Evolutionary conservation across 2,329 filamentous ascomycete genomes (phyloP).

Genomic region (Beauveria scarabaeidicola): DNA sequence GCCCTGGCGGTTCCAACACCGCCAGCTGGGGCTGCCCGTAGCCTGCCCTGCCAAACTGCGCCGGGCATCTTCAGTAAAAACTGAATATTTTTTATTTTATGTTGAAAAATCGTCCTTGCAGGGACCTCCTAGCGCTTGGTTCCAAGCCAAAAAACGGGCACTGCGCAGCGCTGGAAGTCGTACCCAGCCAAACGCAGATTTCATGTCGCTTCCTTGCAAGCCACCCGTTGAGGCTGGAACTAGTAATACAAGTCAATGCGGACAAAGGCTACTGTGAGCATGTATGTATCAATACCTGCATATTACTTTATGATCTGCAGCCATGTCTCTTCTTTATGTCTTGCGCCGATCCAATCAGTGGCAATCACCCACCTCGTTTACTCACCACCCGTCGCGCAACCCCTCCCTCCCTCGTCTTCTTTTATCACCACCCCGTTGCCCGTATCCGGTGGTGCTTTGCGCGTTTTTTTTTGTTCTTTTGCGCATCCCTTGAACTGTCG

Average conservation of each 20-base stretch:
- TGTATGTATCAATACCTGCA: no score
- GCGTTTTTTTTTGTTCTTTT: no score
- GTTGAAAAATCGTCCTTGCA: background rate
- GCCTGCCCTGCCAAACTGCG: background rate
- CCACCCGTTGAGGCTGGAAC: background rate
- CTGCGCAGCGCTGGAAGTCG: background rate
- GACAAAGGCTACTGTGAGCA: no score
- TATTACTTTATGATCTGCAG: background rate
- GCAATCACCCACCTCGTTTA: background rate
- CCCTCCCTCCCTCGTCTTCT: background rate
- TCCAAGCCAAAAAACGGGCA: background rate
- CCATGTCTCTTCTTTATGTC: background rate
- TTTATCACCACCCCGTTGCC: background rate
- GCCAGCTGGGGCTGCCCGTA: background rate
- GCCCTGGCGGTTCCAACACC: background rate
- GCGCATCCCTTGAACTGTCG: no score
- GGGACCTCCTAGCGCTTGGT: background rate
- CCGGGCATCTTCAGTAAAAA: no score
- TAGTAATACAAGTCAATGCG: no score
- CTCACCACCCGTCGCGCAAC: no score
- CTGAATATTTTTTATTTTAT: no score
- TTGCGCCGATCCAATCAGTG: background rate
- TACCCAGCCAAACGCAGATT: conserved; percentile 4
- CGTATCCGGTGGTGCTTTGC: no score
- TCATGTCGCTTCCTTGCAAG: background rate